Evolutionary conservation across 2,329 filamentous ascomycete species (phyloP).

Genomic region (Aspergillus glaucus): DNA sequence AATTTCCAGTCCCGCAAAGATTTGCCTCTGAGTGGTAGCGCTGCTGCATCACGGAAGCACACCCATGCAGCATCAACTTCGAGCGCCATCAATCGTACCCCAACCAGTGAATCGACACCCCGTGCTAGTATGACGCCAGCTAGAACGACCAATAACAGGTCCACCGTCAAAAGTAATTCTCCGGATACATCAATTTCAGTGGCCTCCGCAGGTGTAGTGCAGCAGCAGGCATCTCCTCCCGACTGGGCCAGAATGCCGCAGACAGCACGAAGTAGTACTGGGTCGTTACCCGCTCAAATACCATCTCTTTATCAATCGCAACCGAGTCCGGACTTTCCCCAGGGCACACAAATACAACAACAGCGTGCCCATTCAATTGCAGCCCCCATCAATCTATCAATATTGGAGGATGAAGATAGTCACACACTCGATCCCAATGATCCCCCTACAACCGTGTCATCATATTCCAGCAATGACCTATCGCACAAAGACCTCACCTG

Average conservation of each 20-base stretch:
- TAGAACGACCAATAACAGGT: constrained; percentile 16
- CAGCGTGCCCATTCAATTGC: constrained; percentile 31
- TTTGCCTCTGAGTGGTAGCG: constrained; percentile 75
- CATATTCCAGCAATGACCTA: constrained; percentile 18
- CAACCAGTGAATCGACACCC: constrained; percentile 24
- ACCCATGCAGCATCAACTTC: constrained; percentile 36
- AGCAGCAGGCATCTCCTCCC: constrained; percentile 20
- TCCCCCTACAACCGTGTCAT: constrained; percentile 11
- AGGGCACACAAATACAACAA: constrained; percentile 30
- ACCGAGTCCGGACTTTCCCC: constrained; percentile 49
- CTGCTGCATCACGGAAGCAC: constrained; percentile 70
- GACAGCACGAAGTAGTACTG: constrained; percentile 11
- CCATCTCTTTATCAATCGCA: constrained; percentile 41
- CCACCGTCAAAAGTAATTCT: constrained; percentile 28
- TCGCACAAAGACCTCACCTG: constrained; percentile 21
- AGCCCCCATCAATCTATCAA: constrained; percentile 49
- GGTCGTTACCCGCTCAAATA: constrained; percentile 16
- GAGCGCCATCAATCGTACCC: constrained; percentile 24
- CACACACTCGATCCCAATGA: constrained; percentile 27
- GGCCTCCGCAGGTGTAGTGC: constrained; percentile 21
- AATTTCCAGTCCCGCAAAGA: constrained; percentile 96
- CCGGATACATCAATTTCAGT: constrained; percentile 23
- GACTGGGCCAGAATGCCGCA: constrained; percentile 34
- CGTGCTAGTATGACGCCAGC: constrained; percentile 22
- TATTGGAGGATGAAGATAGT: constrained; percentile 48